Conservation (phyloP, 2,329 filamentous ascomycete genomes). For the Colletotrichum cordylinicola region DNA sequence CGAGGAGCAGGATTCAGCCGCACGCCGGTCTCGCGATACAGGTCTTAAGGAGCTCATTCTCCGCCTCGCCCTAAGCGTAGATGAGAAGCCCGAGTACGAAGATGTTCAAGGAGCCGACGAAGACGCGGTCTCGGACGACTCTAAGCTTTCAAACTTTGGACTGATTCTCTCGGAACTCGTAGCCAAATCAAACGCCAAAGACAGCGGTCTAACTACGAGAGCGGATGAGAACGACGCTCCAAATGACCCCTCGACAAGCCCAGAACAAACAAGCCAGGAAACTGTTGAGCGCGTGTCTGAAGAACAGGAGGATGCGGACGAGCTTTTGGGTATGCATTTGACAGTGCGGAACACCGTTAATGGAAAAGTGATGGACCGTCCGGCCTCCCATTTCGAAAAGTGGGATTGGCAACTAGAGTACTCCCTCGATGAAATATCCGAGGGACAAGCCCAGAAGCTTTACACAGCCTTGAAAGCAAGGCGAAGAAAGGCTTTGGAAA, state of each 20-base stretch:
- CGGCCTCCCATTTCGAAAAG: constrained; percentile 46
- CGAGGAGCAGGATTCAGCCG: background rate
- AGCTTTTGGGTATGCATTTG: constrained; percentile 73
- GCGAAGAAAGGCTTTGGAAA: constrained; percentile 51
- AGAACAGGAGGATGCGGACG: constrained; percentile 14
- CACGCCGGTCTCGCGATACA: constrained; percentile 8
- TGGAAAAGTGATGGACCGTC: constrained; percentile 66
- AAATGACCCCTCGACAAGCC: background rate
- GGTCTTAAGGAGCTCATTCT: constrained; percentile 56
- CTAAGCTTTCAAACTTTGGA: constrained; percentile 55
- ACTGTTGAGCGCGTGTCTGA: background rate
- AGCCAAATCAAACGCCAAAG: constrained; percentile 24
- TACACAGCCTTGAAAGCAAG: constrained; percentile 64
- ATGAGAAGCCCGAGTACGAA: constrained; percentile 33
- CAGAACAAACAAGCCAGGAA: background rate
- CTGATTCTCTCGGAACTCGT: constrained; percentile 56
- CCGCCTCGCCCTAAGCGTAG: constrained; percentile 52
- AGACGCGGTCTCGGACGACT: constrained; percentile 31
- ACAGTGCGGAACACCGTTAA: constrained; percentile 77
- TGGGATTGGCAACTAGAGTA: constrained; percentile 80
- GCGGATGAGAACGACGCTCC: background rate
- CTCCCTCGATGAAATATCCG: constrained; percentile 67
- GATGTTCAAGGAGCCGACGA: constrained; percentile 26
- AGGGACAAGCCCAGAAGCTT: constrained; percentile 49
- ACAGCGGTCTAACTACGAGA: background rate